Conservation (phyloP, 202 grass and related monocot species). For the Carex arenaria region DNA sequence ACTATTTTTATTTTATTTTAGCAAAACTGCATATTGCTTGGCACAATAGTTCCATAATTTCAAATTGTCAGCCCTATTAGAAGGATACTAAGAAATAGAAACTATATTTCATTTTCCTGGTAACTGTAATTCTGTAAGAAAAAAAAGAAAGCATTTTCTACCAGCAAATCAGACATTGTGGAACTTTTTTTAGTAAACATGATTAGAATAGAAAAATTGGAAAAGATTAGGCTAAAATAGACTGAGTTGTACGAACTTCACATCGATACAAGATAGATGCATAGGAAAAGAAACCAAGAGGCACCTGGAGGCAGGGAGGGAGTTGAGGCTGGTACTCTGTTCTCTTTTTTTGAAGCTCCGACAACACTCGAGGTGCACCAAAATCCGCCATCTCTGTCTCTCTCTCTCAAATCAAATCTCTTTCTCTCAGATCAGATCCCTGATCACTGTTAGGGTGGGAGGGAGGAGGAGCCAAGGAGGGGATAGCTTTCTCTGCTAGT, state of each 20-base stretch:
- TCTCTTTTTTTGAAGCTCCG: constrained; percentile 53
- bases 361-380: constrained; percentile 48
- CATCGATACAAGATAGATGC: background rate
- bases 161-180: background rate
- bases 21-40: background rate
- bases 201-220: background rate
- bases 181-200: background rate
- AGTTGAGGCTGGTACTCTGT: constrained; percentile 45
- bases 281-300: background rate
- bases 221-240: background rate
- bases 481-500: background rate
- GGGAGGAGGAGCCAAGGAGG: background rate
- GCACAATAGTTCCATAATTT: background rate
- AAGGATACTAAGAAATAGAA: background rate
- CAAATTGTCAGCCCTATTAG: background rate
- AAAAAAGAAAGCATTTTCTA: background rate
- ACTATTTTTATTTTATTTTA: background rate
- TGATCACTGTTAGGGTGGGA: background rate
- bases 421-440: background rate
- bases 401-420: constrained; percentile 1
- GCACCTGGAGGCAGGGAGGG: constrained; percentile 63
- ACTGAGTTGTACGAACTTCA: background rate
- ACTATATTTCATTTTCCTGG: background rate
- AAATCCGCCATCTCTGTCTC: constrained; percentile 55
- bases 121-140: background rate